Evolutionary conservation across 139 green algal species (phyloP).

Genomic region (Astrephomene gubernaculifera): DNA sequence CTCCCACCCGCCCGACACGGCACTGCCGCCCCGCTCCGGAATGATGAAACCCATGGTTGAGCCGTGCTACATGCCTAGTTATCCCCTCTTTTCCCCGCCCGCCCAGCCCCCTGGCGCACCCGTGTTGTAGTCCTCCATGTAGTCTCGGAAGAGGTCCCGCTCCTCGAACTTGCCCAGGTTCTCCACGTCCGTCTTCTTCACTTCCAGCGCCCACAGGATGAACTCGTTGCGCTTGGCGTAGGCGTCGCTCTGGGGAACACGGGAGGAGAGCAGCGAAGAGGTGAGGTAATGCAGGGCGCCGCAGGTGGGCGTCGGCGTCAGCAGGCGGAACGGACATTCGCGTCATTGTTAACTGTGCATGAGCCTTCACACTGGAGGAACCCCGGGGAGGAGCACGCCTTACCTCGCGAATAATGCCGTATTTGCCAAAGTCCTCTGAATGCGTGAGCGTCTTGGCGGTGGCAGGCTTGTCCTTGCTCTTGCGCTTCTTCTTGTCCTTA

Average conservation of each 20-base stretch:
- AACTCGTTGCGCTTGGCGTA: conserved; percentile 84
- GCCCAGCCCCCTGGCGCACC: conserved; percentile 20
- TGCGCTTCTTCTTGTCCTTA: conserved; percentile 44
- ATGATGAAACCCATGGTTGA: too few species aligned
- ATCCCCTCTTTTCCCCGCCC: not conserved
- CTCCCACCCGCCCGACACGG: too few species aligned
- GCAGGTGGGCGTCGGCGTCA: too few species aligned
- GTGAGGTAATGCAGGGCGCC: too few species aligned
- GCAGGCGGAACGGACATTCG: too few species aligned
- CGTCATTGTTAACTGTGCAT: too few species aligned
- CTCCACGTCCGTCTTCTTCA: conserved; percentile 84
- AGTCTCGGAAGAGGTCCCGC: conserved; percentile 84
- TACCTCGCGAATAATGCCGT: conserved; percentile 85
- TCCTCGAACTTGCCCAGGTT: conserved; percentile 78
- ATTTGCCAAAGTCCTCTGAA: conserved; percentile 80
- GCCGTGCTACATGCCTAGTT: too few species aligned
- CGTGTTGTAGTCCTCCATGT: conserved; percentile 85
- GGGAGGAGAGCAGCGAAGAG: too few species aligned
- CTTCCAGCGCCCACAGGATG: conserved; percentile 83
- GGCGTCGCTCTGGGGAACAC: conserved; percentile 51
- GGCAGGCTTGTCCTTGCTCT: conserved; percentile 18
- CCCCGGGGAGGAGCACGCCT: too few species aligned
- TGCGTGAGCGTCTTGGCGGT: not conserved
- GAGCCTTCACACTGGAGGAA: too few species aligned
- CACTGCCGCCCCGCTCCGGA: too few species aligned